Evolutionary conservation across 164 flowering plant species (phyloP).

Genomic region (Hamamelis virginiana): DNA sequence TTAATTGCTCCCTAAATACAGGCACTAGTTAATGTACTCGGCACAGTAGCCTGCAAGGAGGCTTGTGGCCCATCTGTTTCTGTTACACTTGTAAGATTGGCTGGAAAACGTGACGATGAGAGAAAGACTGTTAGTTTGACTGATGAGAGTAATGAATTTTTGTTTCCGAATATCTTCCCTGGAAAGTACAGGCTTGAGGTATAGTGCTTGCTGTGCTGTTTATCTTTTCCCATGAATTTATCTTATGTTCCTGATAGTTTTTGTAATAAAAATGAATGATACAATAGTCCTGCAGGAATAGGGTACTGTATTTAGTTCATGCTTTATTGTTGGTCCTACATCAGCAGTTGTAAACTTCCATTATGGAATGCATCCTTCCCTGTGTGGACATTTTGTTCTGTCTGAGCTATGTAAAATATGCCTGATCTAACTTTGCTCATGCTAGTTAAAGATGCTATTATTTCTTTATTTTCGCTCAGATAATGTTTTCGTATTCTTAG

Average conservation of each 20-base stretch:
- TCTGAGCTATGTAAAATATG: too few relatives aligned
- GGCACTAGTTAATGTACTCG: conserved; percentile 81
- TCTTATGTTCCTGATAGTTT: neutral
- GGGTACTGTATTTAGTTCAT: neutral
- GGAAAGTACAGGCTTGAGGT: conserved; percentile 93
- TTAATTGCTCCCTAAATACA: conserved; percentile 27
- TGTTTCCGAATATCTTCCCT: conserved; percentile 72
- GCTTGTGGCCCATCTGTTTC: conserved; percentile 67
- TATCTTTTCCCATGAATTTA: neutral
- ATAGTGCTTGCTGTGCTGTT: conserved; percentile 7
- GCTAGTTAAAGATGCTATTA: too few relatives aligned
- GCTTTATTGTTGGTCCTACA: too few relatives aligned
- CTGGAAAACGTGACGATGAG: conserved; percentile 39
- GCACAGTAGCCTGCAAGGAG: conserved; percentile 83
- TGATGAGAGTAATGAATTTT: conserved; percentile 55
- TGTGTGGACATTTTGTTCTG: too few relatives aligned
- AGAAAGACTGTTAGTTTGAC: conserved; percentile 52
- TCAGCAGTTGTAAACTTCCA: too few relatives aligned
- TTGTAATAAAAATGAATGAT: neutral
- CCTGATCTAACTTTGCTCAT: too few relatives aligned
- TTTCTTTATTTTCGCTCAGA: neutral
- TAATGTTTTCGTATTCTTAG: neutral
- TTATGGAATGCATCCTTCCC: too few relatives aligned
- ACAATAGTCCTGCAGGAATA: neutral
- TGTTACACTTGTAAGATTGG: conserved; percentile 52